Evolutionary conservation across 441 rosid genomes (phyloP).

Genomic region (Populus trichocarpa): DNA sequence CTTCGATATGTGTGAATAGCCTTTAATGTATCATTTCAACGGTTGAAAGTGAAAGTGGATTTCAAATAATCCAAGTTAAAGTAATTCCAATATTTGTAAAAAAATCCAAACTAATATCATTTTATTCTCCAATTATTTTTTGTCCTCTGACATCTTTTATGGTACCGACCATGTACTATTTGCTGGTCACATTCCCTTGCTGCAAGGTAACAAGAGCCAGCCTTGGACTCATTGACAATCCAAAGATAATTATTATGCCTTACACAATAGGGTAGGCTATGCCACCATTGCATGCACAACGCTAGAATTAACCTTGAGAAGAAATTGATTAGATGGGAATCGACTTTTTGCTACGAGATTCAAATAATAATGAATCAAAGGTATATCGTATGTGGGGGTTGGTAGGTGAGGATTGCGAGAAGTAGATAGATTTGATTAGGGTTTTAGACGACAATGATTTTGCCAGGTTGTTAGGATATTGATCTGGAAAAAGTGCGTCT

Average conservation of each 20-base stretch:
- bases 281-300: not conserved
- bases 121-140: constrained; percentile 5
- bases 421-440: constrained; percentile 16
- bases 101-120: not conserved
- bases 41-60: not conserved
- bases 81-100: not conserved
- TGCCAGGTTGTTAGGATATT: constrained; percentile 13
- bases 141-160: not conserved
- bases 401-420: constrained; percentile 13
- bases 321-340: constrained; percentile 23
- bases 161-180: constrained; percentile 11
- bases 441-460: constrained; percentile 42
- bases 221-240: constrained; percentile 17
- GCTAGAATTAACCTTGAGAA: constrained; percentile 28
- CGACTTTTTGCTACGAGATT: constrained; percentile 2
- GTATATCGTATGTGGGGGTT: constrained; percentile 15
- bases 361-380: constrained; percentile 11
- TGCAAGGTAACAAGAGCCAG: not conserved
- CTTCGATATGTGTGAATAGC: not conserved
- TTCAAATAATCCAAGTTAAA: not conserved
- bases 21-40: not conserved
- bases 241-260: constrained; percentile 20
- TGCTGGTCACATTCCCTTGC: not conserved
- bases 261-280: constrained; percentile 9
- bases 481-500: constrained; percentile 12